Base-by-base conservation (phyloP, 352 stramenopile genomes). In the Thalassiosira allenii region DNA sequence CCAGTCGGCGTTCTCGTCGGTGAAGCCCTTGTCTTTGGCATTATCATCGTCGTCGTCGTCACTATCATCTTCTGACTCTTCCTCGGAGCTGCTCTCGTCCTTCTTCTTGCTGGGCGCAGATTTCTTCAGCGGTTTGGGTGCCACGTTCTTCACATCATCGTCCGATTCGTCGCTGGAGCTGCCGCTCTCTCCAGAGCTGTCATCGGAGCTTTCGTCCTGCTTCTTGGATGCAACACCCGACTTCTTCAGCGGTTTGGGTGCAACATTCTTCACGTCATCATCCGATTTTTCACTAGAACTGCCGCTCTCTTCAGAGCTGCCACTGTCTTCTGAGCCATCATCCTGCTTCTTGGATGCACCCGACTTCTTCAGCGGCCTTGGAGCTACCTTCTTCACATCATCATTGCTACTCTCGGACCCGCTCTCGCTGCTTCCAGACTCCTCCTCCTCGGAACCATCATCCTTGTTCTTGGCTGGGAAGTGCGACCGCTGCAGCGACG, bases 1-100 rank as follows among this genome's bases (percentile, higher is more conserved):
- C 89, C 89, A 94, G 27, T 79, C 70, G 17, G 87, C 80, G 81
- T 94, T 94, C 72, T 94, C 81, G 81, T 94, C 89, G 1, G 89
- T 89, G 66, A 94, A 94, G n/a, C 82, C 67, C 20, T 69, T 69
- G 32, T 81, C 51, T 74, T 77, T 66, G 59, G 56, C 47, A 32
- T 27, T n/a, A 51, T 82, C 58, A 12, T 74, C 67, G 8, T 73
- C 57, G 32, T 71, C 75, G 56, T 67, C 66, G 29, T 74, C 73
- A 22, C 63, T 52, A 40, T 68, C 75, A n/a, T 72, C 73, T 34
- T 82, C 70, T 37, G 75, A 69, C 51, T 30, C 37, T 12, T 75
- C 63, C 17, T 76, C 47, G 4, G 23, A 33, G 53, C 30, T 41
- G 6, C 34, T 25, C 17, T 56, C 47, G 56, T 76, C 54, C 34